A percentile compares a stretch with the other conserved stretches of the same genome.
Conservation (phyloP, 371 early-diverging fungal genomes). For the Mortierella sp. region DNA sequence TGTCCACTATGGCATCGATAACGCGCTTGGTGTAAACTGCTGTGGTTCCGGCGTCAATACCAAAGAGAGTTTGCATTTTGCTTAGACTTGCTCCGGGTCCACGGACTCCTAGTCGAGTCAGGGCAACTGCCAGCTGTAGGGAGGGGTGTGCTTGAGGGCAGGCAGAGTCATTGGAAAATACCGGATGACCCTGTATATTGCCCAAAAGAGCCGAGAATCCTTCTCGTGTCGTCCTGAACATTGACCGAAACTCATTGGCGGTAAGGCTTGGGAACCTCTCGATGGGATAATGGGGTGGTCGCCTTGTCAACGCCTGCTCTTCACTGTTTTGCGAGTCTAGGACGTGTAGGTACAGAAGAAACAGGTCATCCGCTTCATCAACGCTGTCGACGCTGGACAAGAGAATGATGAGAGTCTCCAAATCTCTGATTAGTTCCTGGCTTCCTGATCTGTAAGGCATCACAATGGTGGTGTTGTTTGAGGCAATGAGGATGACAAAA, state of each 20-base stretch:
- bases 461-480: too few species aligned
- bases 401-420: too few species aligned
- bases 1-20: neutral
- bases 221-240: slow-evolving; percentile 21
- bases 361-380: too few species aligned
- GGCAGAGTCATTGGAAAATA: slow-evolving; percentile 16
- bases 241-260: slow-evolving; percentile 9
- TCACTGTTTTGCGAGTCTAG: neutral
- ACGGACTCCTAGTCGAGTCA: slow-evolving; percentile 19
- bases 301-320: neutral
- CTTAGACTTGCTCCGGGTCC: neutral
- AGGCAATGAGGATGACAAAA: too few species aligned
- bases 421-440: too few species aligned
- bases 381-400: too few species aligned
- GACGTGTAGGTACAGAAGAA: neutral
- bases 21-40: neutral
- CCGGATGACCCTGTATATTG: neutral
- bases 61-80: neutral
- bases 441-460: too few species aligned
- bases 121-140: slow-evolving; percentile 16
- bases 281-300: neutral
- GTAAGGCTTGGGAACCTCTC: slow-evolving; percentile 2
- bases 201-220: slow-evolving; percentile 20
- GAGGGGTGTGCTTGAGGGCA: slow-evolving; percentile 13
- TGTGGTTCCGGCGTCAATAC: neutral